phyloP scores from a whole-genome alignment of 2,329 filamentous ascomycete genomes.

The Hortaea werneckii region DNA sequence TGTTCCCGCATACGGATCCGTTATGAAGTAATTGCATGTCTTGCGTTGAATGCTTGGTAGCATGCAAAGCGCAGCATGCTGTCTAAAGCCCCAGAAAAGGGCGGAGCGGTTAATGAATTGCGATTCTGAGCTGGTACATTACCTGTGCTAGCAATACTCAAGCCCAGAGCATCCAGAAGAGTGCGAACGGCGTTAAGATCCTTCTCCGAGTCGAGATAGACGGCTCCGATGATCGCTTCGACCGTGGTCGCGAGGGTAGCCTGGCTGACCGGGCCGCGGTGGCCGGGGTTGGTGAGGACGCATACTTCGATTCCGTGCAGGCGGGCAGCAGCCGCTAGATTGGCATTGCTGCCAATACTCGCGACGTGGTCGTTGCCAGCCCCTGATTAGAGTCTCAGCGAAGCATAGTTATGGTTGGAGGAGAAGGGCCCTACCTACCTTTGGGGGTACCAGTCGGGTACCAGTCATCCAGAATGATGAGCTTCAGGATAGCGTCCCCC shows the following conservation, averaged over 20 bases:
- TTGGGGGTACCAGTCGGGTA: slow-evolving; percentile 6
- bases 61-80: too few relatives aligned
- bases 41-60: too few relatives aligned
- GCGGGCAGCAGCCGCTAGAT: slow-evolving; percentile 1
- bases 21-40: too few relatives aligned
- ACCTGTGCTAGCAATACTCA: not conserved
- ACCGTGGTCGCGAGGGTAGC: slow-evolving; percentile 4
- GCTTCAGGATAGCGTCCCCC: slow-evolving; percentile 8
- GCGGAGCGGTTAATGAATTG: too few relatives aligned
- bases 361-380: slow-evolving; percentile 2
- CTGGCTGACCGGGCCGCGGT: not conserved
- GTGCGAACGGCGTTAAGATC: slow-evolving; percentile 1
- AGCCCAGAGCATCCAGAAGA: not conserved
- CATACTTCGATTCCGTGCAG: not conserved
- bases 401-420: not conserved
- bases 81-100: too few relatives aligned
- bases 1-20: too few relatives aligned
- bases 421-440: slow-evolving; percentile 2
- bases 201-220: slow-evolving; percentile 6
- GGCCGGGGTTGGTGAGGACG: not conserved
- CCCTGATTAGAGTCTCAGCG: not conserved
- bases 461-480: slow-evolving; percentile 8
- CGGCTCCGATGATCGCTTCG: slow-evolving; percentile 7
- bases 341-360: slow-evolving; percentile 2
- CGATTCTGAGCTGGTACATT: not conserved